A percentile compares a stretch with the other conserved stretches of the same genome.
These are phyloP conservation scores for Agrostemma githago DNA, from an alignment of 148 eudicot species.

Conservation along the genomic window DNA sequence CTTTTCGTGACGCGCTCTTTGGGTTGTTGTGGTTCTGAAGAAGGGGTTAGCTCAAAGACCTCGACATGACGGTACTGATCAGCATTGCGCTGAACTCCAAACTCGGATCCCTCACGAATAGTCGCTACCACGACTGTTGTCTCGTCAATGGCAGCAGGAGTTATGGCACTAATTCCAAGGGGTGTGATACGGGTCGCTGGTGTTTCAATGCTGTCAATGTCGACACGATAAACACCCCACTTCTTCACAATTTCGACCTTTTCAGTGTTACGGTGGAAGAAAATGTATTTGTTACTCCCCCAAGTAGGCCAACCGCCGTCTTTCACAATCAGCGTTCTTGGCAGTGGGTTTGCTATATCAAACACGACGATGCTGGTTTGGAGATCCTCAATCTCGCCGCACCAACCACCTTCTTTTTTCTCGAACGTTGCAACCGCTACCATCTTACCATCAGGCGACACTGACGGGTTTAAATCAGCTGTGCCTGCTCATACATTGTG, in stretches of 20 bases:
- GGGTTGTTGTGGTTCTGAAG: not conserved
- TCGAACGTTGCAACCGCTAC: conserved; percentile 7
- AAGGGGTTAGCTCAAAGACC: not conserved
- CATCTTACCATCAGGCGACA: not conserved
- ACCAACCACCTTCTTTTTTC: conserved; percentile 6
- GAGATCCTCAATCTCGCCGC: conserved; percentile 12
- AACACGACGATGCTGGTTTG: conserved; percentile 1
- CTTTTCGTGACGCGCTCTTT: not conserved
- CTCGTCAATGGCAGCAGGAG: conserved; percentile 6
- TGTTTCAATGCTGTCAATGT: not conserved
- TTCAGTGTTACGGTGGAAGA: conserved; percentile 1
- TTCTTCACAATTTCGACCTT: not conserved
- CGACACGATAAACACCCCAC: conserved; percentile 1
- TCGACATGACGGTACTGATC: conserved; percentile 13
- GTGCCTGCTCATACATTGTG: not conserved
- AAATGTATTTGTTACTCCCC: not conserved
- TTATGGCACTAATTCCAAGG: not conserved
- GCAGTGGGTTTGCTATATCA: not conserved
- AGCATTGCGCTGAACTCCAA: not conserved
- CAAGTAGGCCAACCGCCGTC: conserved; percentile 10
- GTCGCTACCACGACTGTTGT: not conserved
- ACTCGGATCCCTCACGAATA: not conserved
- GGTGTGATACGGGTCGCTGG: not conserved
- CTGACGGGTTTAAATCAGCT: conserved; percentile 10
- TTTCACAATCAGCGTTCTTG: not conserved